A percentile compares a stretch with the other conserved stretches of the same genome.
Conservation (phyloP, 192 early-diverging fungal species). For the Martensiomyces pterosporus region DNA sequence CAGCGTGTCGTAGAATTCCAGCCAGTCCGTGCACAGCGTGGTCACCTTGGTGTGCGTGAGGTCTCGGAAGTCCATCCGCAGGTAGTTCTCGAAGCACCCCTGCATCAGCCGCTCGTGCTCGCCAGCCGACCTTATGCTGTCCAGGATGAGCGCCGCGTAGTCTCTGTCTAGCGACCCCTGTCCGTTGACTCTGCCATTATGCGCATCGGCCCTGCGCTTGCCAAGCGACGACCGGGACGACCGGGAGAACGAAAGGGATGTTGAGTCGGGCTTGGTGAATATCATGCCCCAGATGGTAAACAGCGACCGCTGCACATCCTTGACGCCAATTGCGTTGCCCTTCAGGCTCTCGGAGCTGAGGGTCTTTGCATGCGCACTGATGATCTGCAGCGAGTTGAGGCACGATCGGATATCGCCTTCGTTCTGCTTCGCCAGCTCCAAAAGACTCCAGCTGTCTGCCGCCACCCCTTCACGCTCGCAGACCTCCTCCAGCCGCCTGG, state of each 20-base stretch:
- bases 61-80: conserved; percentile 75
- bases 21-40: conserved; percentile 63
- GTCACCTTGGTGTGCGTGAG: conserved; percentile 62
- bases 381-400: conserved; percentile 78
- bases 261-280: conserved; percentile 53
- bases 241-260: conserved; percentile 7
- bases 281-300: conserved; percentile 82
- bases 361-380: conserved; percentile 5
- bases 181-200: too few relatives aligned
- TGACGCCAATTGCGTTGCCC: conserved; percentile 59
- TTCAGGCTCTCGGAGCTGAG: conserved; percentile 51
- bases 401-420: conserved; percentile 87
- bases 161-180: conserved; percentile 12
- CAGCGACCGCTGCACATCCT: conserved; percentile 75
- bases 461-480: conserved; percentile 70
- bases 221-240: conserved; percentile 7
- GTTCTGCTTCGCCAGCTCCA: conserved; percentile 68
- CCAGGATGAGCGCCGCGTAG: conserved; percentile 35
- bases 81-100: conserved; percentile 92
- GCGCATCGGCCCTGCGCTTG: conserved; percentile 4
- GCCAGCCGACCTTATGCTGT: conserved; percentile 55
- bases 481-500: conserved; percentile 73
- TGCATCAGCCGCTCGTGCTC: conserved; percentile 85
- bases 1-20: conserved; percentile 76
- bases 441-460: conserved; percentile 70